Base-by-base conservation (phyloP, 495 filamentous ascomycete genomes). In the Parmelia sp. region DNA sequence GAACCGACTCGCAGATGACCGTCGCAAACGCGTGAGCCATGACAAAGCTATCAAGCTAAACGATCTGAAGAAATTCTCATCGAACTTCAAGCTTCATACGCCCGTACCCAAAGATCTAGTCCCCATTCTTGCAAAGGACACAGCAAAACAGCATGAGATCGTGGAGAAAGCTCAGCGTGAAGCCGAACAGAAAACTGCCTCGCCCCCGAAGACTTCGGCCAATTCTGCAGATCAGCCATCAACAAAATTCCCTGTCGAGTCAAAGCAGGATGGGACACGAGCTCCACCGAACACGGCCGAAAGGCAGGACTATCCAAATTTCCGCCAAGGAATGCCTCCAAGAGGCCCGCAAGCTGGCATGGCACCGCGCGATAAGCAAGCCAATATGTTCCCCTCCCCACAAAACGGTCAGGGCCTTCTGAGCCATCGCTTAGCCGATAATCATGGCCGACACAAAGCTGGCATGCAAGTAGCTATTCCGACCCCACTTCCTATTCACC, bases 71-170 rank as follows among this genome's bases (percentile, higher is more conserved):
- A 96, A 91, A 67, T 99, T 99, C 71, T 90, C 95, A 0, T 79
- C 88, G 70, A 94, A 81, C 74, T 99, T 99, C 80, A 97, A 96
- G 74, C 83, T 99, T 2, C 83, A 86, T 15, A 96, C 91, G 2
- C 91, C 91, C 14, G 91, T 99, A 12, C 94, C 94, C 10, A 85
- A 84, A 65, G 94, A 99, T 74, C 75, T 99, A 56, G 90, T 99
- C 29, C 86, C 90, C 4, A 99, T 99, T 66, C 86, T 99, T 51
- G 92, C 94, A 27, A 99, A 97, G 72, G 94, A 99, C 72, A 90
- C 89, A 27, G 79, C 77, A 53, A 97, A 97, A 77, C 94, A 99
- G 76, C 84, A 90, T 67, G 84, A 89, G 72, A 97, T 99, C 66
- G 86, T 96, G 65, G 87, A 91, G 72, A 93, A 91, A 70, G 90